Conservation (phyloP, 2,329 filamentous ascomycete species). For the Pestalotiopsis sp. region DNA sequence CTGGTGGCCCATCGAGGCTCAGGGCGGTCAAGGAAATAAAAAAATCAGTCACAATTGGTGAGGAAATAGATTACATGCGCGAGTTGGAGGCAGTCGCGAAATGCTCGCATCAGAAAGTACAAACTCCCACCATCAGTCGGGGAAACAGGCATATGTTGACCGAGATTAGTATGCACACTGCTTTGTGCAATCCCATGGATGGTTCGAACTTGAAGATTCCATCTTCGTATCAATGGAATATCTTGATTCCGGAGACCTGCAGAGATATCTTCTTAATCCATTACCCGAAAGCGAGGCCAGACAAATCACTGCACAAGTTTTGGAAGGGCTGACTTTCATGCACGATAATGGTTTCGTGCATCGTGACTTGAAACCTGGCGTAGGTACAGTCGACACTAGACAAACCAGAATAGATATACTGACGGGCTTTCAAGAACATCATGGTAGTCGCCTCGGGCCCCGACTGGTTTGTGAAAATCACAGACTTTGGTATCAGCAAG, state of each 20-base stretch:
- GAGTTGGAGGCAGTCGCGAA: slow-evolving; percentile 19
- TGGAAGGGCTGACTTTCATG: slow-evolving; percentile 17
- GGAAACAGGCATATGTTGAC: not conserved
- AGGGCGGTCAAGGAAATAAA: slow-evolving; percentile 18
- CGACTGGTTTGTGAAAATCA: slow-evolving; percentile 28
- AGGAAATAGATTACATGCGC: not conserved
- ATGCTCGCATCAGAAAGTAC: slow-evolving; percentile 16
- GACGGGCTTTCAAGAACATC: slow-evolving; percentile 22
- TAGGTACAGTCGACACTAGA: not conserved
- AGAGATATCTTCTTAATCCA: slow-evolving; percentile 4
- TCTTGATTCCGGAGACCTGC: slow-evolving; percentile 13
- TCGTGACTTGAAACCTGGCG: slow-evolving; percentile 18
- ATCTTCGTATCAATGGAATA: slow-evolving; percentile 21
- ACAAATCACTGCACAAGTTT: slow-evolving; percentile 14
- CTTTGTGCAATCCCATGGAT: slow-evolving; percentile 18
- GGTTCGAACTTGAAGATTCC: slow-evolving; percentile 13
- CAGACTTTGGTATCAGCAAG: slow-evolving; percentile 28
- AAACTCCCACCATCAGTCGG: too few relatives aligned
- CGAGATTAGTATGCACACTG: slow-evolving; percentile 16
- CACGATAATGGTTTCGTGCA: slow-evolving; percentile 18
- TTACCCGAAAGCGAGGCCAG: slow-evolving; percentile 11
- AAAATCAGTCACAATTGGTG: not conserved
- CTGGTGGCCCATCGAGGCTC: not conserved
- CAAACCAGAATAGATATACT: too few relatives aligned
- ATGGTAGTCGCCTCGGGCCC: slow-evolving; percentile 20